Base-by-base conservation (phyloP, 2,329 filamentous ascomycete genomes). In the Leptographium flavum region DNA sequence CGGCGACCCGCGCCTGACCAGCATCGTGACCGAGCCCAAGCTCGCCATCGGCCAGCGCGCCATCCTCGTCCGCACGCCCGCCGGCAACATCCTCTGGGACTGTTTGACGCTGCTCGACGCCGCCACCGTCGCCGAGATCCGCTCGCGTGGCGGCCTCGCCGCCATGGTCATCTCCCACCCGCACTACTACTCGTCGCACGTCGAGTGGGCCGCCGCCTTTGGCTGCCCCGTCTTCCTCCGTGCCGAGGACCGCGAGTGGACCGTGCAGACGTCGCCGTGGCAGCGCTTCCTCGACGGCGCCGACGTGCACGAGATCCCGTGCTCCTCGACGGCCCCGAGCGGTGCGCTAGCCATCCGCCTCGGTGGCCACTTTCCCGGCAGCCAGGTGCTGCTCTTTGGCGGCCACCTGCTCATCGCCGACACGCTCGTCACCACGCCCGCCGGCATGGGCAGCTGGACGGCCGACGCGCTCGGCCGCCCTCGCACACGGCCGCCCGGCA, bases 291-390 rank as follows among this genome's bases (percentile, higher is more conserved):
- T 82, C 40, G 55, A 61, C 0, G 56, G 61, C 39, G 55, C 59
- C 4, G 57, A 64, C 21, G 61, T 58, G 13, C 60, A 67, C 9
- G 58, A 66, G 39, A 55, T 73, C 17, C 40, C 35, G n/a, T n/a
- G 2, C 23, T 43, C 51, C 30, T n/a, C 10, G 13, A 3, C 41
- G 43, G 40, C 10, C 51, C 5, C 19, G 27, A 67, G 0, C n/a
- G 45, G 73, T 0, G 68, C 80, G 4, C 72, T 65, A 28, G 76
- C 74, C 0, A 67, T 90, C 43, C 85, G 86, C 59, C 68, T 81
- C 0, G 83, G 84, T 0, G 86, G 86, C 0, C 85, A 93, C 63
- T 92, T 92, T 55, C 80, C 81, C 0, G 86, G 86, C 0, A 84
- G 78, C 51, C 62, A 82, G 48, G 76, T 87, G 3, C 57, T 84